phyloP scores from a whole-genome alignment of 2,329 filamentous ascomycete species.

The Alternaria sp. region DNA sequence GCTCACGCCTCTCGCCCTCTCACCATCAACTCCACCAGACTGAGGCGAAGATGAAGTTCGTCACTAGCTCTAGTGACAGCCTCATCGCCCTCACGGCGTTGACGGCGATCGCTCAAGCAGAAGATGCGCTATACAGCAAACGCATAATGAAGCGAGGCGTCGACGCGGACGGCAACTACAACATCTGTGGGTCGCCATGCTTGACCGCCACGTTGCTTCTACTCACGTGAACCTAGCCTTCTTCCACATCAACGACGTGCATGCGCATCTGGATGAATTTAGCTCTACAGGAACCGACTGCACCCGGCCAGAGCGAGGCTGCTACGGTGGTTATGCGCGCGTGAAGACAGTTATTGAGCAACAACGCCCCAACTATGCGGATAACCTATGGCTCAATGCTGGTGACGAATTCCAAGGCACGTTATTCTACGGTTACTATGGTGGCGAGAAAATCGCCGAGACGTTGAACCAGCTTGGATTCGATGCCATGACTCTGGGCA shows the following conservation, averaged over 20 bases:
- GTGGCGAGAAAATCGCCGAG: constrained; percentile 72
- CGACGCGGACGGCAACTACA: constrained; percentile 46
- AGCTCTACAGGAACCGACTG: constrained; percentile 69
- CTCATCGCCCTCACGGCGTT: constrained; percentile 37
- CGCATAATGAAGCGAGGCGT: constrained; percentile 45
- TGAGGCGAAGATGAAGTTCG: constrained; percentile 36
- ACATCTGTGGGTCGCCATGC: constrained; percentile 40
- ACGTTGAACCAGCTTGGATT: constrained; percentile 72
- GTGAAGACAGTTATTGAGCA: constrained; percentile 68
- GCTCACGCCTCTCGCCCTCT: constrained; percentile 6
- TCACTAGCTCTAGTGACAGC: constrained; percentile 20
- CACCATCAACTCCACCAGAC: neutral
- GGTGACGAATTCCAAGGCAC: constrained; percentile 77
- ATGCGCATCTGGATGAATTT: constrained; percentile 72
- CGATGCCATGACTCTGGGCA: constrained; percentile 66
- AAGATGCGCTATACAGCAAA: constrained; percentile 44
- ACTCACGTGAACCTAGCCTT: constrained; percentile 55
- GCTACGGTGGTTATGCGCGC: constrained; percentile 70
- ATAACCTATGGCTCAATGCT: constrained; percentile 69
- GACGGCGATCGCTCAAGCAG: constrained; percentile 27
- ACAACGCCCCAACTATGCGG: constrained; percentile 65
- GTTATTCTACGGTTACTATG: constrained; percentile 72
- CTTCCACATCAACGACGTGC: constrained; percentile 75
- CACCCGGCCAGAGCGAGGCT: constrained; percentile 63
- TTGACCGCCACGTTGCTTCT: neutral